A percentile compares a stretch with the other conserved stretches of the same genome.
Evolutionary conservation across 768 basidiomycete genomes (phyloP).

Genomic region (Lactarius evosmus): DNA sequence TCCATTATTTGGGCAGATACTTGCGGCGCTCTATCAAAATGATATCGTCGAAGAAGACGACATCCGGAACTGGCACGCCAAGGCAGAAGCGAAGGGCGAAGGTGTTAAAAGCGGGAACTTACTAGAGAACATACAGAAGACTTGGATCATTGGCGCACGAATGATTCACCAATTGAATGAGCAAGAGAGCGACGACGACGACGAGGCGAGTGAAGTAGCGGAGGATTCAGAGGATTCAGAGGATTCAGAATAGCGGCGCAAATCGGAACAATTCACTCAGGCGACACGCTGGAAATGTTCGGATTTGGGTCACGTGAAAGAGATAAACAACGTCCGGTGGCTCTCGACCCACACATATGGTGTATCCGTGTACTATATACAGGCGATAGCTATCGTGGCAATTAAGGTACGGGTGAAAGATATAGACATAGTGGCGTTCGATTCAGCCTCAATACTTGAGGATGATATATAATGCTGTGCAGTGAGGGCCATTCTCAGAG

Average conservation of each 20-base stretch:
- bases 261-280: constrained; percentile 19
- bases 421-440: not conserved
- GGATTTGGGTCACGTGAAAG: not conserved
- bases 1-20: constrained; percentile 77
- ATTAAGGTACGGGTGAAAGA: not conserved
- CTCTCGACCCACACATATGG: too few relatives aligned
- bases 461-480: constrained; percentile 73
- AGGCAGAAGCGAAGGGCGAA: constrained; percentile 51
- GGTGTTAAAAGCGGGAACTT: constrained; percentile 41
- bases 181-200: constrained; percentile 59
- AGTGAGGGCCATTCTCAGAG: not conserved
- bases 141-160: constrained; percentile 65
- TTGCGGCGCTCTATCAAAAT: constrained; percentile 84
- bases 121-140: constrained; percentile 58
- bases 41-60: constrained; percentile 91
- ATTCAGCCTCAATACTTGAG: constrained; percentile 58
- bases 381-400: not conserved
- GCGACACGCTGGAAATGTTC: not conserved
- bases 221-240: constrained; percentile 22
- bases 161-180: constrained; percentile 83
- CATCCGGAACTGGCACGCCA: constrained; percentile 81
- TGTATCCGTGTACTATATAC: not conserved
- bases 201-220: constrained; percentile 28
- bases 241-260: constrained; percentile 31
- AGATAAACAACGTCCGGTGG: not conserved